Evolutionary conservation across 108 stramenopile species (phyloP).

Genomic region (Ochromonas danica): DNA sequence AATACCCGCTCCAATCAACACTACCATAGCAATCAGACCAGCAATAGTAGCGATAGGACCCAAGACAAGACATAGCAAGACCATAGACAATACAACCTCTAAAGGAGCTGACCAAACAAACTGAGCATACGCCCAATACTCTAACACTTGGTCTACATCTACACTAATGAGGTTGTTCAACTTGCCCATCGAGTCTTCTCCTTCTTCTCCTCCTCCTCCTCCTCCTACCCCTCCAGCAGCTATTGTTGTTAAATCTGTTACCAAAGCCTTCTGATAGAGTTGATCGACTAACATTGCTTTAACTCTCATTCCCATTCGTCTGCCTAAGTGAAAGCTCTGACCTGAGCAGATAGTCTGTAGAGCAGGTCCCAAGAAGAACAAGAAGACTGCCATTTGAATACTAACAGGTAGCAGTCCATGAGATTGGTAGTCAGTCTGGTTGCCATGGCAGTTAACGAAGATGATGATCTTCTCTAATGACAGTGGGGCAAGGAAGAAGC

Average conservation of each 20-base stretch:
- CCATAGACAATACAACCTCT: neutral
- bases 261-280: neutral
- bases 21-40: conserved; percentile 1
- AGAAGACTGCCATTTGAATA: neutral
- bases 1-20: neutral
- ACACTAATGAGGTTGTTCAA: conserved; percentile 23
- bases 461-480: too few relatives aligned
- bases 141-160: neutral
- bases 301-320: conserved; percentile 2
- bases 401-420: neutral
- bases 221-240: too few relatives aligned
- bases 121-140: neutral
- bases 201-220: too few relatives aligned
- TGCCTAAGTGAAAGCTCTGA: neutral
- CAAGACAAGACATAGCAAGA: neutral
- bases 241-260: neutral
- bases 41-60: neutral
- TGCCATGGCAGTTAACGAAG: too few relatives aligned
- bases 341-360: neutral
- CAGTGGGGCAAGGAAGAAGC: too few relatives aligned
- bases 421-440: neutral
- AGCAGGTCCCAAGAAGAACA: neutral
- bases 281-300: neutral
- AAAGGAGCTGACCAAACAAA: conserved; percentile 18
- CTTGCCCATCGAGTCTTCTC: neutral